Conservation (phyloP, 2,329 filamentous ascomycete species). For the Akanthomyces dipterigenus region DNA sequence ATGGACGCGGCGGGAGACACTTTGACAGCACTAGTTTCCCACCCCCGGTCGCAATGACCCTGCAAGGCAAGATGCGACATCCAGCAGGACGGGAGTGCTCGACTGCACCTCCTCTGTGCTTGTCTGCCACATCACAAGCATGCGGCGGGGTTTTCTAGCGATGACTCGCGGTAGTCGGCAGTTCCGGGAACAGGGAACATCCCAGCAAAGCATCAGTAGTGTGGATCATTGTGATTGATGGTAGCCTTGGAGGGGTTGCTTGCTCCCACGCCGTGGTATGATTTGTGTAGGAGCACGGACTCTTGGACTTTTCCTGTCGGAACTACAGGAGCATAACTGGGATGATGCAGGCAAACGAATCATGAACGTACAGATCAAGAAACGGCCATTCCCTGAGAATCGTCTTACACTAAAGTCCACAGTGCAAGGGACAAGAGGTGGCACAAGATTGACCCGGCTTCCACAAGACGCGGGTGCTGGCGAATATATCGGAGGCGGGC, state of each 20-base stretch:
- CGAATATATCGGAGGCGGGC: neutral
- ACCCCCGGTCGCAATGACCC: constrained; percentile 2
- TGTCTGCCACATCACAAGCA: constrained; percentile 9
- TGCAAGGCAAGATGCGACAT: neutral
- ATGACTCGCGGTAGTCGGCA: constrained; percentile 14
- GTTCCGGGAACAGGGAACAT: constrained; percentile 12
- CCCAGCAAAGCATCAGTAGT: constrained; percentile 9
- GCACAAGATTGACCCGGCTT: neutral
- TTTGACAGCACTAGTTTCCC: constrained; percentile 8
- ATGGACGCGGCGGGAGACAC: neutral
- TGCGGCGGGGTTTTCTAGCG: constrained; percentile 5
- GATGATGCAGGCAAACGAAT: constrained; percentile 10
- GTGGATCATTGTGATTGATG: constrained; percentile 9
- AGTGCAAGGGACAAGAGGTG: neutral
- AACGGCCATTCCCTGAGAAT: neutral
- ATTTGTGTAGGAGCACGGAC: constrained; percentile 10
- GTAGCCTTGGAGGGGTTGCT: neutral
- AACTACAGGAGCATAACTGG: neutral
- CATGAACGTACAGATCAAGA: constrained; percentile 5
- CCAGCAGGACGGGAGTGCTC: neutral
- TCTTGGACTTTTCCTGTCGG: neutral
- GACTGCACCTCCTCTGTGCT: neutral
- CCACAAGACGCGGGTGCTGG: neutral
- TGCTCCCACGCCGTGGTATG: neutral
- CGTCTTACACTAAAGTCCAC: neutral